Evolutionary conservation across 495 filamentous ascomycete species (phyloP), one percentile per base, ranked within the genome.

Genomic region (Chaetomidium leptoderma): DNA sequence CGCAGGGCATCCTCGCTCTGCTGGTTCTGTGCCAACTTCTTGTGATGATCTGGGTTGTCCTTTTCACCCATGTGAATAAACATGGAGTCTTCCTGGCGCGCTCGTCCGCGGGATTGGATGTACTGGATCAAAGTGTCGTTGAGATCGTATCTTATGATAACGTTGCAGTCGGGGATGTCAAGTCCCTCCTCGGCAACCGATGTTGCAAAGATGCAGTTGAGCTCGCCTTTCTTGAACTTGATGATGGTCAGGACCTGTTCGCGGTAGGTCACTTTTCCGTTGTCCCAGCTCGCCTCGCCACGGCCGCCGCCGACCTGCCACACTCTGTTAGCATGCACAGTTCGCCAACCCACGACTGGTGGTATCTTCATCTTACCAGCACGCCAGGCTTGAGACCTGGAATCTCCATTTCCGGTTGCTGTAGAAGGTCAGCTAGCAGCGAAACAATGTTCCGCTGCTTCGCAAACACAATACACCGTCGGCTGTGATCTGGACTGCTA

Each of bases 101-200:
- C 93, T 60, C 93, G 81, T n/a, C 93, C 93, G 35, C 91, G 81
- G 19, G 92, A 97, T 69, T 98, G 93, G 17, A 98, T 86, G 69
- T 97, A 97, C 66, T 95, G 90, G 55, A 98, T 97, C 68, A 96
- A 76, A 0, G 93, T 96, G 10, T 81, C 70, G 70, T 91, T 96
- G n/a, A 96, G 79, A 69, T 97, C 87, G 65, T 97, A 98, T 21
- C 86, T 80, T 48, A 98, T 81, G 23, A 98, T 83, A 14, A 95
- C 71, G 62, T 96, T 97, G 78, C 93, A 98, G 62, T 96, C 90
- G 0, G 92, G 92, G 43, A 97, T 92, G 72, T 98, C 93, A 32
- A 98, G 82, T 6, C 93, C 93, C 71, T 98, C 93, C 69, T 98
- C 93, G 2, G 88, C 93, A 4, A 97, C 88, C 1, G 90, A 91